Evolutionary conservation across 768 basidiomycete species (phyloP).

Genomic region (Inosperma sp.): DNA sequence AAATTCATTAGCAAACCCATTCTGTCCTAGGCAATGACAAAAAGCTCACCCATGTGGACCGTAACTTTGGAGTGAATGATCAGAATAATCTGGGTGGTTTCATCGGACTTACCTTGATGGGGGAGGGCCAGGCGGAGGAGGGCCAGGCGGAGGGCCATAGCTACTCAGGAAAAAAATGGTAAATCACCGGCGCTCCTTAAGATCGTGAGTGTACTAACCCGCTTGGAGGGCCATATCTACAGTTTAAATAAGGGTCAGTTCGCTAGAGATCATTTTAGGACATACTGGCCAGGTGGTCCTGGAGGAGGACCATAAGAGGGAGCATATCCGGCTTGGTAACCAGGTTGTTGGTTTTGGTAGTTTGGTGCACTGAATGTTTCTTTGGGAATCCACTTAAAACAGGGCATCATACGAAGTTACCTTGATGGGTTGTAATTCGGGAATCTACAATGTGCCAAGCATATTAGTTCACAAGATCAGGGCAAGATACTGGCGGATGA

Average conservation of each 20-base stretch:
- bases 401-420: not conserved
- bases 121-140: constrained; percentile 13
- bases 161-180: constrained; percentile 10
- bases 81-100: no score
- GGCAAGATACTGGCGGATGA: constrained; percentile 1
- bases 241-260: no score
- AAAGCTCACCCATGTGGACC: no score
- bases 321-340: constrained; percentile 40
- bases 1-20: no score
- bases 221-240: constrained; percentile 19
- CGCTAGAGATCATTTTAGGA: not conserved
- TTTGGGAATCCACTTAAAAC: not conserved
- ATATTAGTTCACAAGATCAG: not conserved
- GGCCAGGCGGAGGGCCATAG: constrained; percentile 23
- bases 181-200: not conserved
- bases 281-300: constrained; percentile 20
- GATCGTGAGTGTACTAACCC: constrained; percentile 2
- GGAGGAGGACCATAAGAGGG: constrained; percentile 32
- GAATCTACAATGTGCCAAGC: constrained; percentile 20
- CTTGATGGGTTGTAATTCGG: constrained; percentile 28
- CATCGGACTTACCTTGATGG: not conserved
- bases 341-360: constrained; percentile 23
- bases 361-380: constrained; percentile 12
- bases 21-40: no score
- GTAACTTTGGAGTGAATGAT: no score